Evolutionary conservation across 2,329 filamentous ascomycete genomes (phyloP).

Genomic region (Plenodomus tracheiphilus): DNA sequence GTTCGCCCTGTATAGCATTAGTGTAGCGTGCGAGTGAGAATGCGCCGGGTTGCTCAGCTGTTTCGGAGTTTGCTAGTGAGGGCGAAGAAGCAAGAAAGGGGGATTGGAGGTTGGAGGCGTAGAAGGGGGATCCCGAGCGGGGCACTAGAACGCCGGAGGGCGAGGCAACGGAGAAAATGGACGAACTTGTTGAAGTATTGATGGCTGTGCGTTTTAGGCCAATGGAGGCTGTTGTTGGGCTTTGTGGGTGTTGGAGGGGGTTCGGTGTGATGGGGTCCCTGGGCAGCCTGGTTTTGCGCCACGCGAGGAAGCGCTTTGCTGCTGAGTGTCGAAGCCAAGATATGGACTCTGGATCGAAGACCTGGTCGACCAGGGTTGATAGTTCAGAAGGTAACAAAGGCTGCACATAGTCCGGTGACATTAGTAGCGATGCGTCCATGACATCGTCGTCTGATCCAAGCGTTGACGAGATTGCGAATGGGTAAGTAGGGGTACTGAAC

Average conservation of each 20-base stretch:
- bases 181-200: constrained; percentile 39
- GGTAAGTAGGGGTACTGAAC: constrained; percentile 42
- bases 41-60: constrained; percentile 31
- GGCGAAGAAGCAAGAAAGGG: constrained; percentile 40
- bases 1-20: constrained; percentile 57
- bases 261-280: constrained; percentile 32
- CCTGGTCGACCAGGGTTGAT: constrained; percentile 64
- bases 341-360: constrained; percentile 79
- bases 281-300: constrained; percentile 53
- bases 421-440: constrained; percentile 91
- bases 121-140: constrained; percentile 40
- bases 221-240: constrained; percentile 34
- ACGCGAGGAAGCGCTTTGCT: constrained; percentile 78
- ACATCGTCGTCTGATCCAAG: constrained; percentile 72
- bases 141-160: constrained; percentile 46
- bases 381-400: constrained; percentile 80
- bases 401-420: constrained; percentile 87
- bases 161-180: constrained; percentile 39
- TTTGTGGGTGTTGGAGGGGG: constrained; percentile 28
- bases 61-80: constrained; percentile 34
- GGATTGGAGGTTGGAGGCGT: constrained; percentile 39
- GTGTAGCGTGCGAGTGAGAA: constrained; percentile 55
- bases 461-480: constrained; percentile 80
- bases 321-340: constrained; percentile 81
- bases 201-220: constrained; percentile 29